Base-by-base conservation (phyloP, 352 stramenopile genomes). In the Globisporangium nodosum region DNA sequence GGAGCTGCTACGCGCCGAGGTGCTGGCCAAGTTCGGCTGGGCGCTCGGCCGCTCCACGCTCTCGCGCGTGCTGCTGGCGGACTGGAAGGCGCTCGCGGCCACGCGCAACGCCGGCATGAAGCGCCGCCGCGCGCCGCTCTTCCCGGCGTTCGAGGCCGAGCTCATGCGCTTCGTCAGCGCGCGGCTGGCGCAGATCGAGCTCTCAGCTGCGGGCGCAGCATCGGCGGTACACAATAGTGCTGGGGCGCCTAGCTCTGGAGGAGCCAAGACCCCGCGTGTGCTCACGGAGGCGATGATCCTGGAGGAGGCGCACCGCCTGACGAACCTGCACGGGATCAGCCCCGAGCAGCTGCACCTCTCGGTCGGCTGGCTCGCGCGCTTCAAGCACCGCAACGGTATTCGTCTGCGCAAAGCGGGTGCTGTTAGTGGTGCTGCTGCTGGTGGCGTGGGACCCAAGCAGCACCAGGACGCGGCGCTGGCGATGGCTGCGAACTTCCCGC, bases 311-410 rank as follows among this genome's bases (percentile, higher is more conserved):
- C 81, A 88, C 52, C 67, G 78, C 11, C 63, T 90, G 3, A 90
- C 88, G 62, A 68, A 85, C 49, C 69, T 81, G 35, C 81, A 90
- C 48, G 62, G 66, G 24, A 78, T 90, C 48, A 74, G 74, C 11
- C 74, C 88, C 54, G 70, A 85, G 43, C 76, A 85, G 61, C 68
- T 90, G 2, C 73, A 88, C 55, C 73, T 90, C 2, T 90, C 81
- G 3, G 81, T 90, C 7, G 81, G 81, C 2, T 90, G 81, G 81
- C 66, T 90, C 15, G 74, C 76, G 20, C 65, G 81, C 2, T 88
- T 90, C 58, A 90, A 90, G 60, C 69, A 88, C 49, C 78, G 80
- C 21, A 76, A 90, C 51, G 78, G 76, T 33, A 90, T 90, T 58
- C 74, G 78, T 18, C 61, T 90, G 31, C 76, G 80, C 4, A 90